Conservation (phyloP, 192 early-diverging fungal genomes). For the Coemansia guatemalensis region DNA sequence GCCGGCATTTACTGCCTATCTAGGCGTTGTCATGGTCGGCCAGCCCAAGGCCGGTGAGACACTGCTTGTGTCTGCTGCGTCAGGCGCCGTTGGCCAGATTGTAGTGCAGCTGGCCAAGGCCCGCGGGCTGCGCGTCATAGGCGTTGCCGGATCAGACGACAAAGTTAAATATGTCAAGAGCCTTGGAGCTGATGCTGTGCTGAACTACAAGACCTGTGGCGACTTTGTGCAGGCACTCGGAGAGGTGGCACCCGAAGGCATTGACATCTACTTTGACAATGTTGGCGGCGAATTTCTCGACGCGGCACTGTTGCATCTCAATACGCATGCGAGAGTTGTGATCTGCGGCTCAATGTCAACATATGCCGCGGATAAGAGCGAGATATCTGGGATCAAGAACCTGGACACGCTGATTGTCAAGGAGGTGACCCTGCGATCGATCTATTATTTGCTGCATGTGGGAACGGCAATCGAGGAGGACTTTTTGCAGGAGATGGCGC, state of each 20-base stretch:
- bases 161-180: slow-evolving; percentile 74
- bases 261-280: too few relatives aligned
- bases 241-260: slow-evolving; percentile 71
- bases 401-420: slow-evolving; percentile 56
- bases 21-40: slow-evolving; percentile 63
- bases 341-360: slow-evolving; percentile 76
- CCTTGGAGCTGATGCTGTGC: slow-evolving; percentile 76
- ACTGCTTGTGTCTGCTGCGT: slow-evolving; percentile 75
- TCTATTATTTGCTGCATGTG: slow-evolving; percentile 60
- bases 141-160: slow-evolving; percentile 78
- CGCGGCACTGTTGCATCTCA: slow-evolving; percentile 62
- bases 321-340: slow-evolving; percentile 63
- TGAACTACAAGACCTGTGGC: slow-evolving; percentile 89
- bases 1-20: slow-evolving; percentile 78
- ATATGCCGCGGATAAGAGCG: slow-evolving; percentile 57
- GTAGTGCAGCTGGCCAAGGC: slow-evolving; percentile 80
- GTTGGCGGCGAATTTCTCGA: slow-evolving; percentile 83
- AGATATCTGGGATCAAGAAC: slow-evolving; percentile 62
- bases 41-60: slow-evolving; percentile 81
- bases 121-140: slow-evolving; percentile 76
- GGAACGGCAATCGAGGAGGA: slow-evolving; percentile 44
- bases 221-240: slow-evolving; percentile 53
- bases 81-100: slow-evolving; percentile 74
- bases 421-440: slow-evolving; percentile 64
- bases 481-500: slow-evolving; percentile 60